Evolutionary conservation across 352 stramenopile genomes (phyloP), one percentile per base, ranked within the genome.

Genomic region (Pythium phragmitis): DNA sequence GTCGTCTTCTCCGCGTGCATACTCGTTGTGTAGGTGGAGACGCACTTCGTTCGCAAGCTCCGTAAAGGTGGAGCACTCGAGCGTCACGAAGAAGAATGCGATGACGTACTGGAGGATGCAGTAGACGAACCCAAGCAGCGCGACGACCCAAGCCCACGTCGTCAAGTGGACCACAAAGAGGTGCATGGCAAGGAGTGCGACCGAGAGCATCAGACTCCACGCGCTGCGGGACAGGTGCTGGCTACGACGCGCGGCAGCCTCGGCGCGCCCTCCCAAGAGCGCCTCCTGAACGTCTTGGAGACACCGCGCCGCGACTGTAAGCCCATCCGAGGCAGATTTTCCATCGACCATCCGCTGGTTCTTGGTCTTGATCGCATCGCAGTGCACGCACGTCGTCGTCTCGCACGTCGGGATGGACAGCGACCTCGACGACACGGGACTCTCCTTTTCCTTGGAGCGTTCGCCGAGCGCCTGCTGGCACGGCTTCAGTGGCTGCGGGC

Each of bases 1-100:
- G 11, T 26, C 51, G 36, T 58, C 37, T 36, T 16, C 42, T 8
- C 30, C n/a, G 2, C 58, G 58, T 36, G 55, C 55, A 19, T 72
- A 58, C 55, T 68, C 55, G 13, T n/a, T 70, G 46, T 90, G 65
- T 21, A 85, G 62, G 34, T 90, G 80, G 19, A 93, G 69, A 14
- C 83, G 75, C 57, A 86, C 77, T 63, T 93, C 69, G 69, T 85
- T 91, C 33, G 68, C 67, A 12, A 93, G 64, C 67, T 93, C 82
- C 16, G 79, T 91, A 69, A 93, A 93, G 41, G 79, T 82, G 52
- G 85, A 91, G 67, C 80, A 89, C 72, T 93, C 85, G 47, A 91
- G 80, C 42, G 85, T 91, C 43, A 91, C 68, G 54, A 91, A 83
- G 69, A 85, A 93, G 72, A 93, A 91, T 37, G 82, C 73, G 41